Conservation (phyloP, 495 filamentous ascomycete species). For the Sordaria brevicollis region DNA sequence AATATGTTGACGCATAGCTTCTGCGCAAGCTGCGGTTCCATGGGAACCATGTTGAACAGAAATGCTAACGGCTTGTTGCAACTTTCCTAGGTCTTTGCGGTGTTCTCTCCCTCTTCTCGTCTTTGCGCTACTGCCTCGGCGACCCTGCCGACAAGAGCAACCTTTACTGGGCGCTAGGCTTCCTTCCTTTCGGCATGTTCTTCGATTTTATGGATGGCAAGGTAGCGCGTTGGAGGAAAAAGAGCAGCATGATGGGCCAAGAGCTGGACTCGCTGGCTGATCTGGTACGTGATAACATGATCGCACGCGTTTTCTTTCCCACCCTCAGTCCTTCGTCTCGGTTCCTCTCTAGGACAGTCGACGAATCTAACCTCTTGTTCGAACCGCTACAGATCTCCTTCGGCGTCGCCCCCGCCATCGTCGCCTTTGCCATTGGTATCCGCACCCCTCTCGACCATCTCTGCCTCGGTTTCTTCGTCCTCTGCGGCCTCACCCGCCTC, state of each 20-base stretch:
- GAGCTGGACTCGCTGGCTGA: constrained; percentile 97
- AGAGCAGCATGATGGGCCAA: constrained; percentile 94
- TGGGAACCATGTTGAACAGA: background rate
- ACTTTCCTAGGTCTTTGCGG: constrained; percentile 57
- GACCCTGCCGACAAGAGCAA: constrained; percentile 52
- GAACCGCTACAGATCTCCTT: constrained; percentile 68
- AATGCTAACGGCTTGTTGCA: background rate
- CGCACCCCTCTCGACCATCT: constrained; percentile 81
- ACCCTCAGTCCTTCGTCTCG: too few relatives aligned
- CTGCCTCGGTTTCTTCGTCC: constrained; percentile 79
- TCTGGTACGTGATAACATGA: constrained; percentile 48
- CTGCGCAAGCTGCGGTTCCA: background rate
- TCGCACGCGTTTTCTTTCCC: background rate
- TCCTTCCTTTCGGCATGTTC: constrained; percentile 91
- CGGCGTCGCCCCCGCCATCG: constrained; percentile 77
- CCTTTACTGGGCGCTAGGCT: constrained; percentile 70
- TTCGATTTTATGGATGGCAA: constrained; percentile 99
- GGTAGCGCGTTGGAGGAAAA: constrained; percentile 89
- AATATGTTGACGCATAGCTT: background rate
- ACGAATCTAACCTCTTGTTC: background rate
- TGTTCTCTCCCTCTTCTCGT: constrained; percentile 91
- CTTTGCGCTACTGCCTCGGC: constrained; percentile 84
- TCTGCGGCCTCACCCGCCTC: constrained; percentile 87
- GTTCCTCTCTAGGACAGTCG: background rate
- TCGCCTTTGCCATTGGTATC: constrained; percentile 82